Evolutionary conservation across 202 grass and related monocot genomes (phyloP), one percentile per base, ranked within the genome.

Genomic region (Schoenoplectus triqueter): DNA sequence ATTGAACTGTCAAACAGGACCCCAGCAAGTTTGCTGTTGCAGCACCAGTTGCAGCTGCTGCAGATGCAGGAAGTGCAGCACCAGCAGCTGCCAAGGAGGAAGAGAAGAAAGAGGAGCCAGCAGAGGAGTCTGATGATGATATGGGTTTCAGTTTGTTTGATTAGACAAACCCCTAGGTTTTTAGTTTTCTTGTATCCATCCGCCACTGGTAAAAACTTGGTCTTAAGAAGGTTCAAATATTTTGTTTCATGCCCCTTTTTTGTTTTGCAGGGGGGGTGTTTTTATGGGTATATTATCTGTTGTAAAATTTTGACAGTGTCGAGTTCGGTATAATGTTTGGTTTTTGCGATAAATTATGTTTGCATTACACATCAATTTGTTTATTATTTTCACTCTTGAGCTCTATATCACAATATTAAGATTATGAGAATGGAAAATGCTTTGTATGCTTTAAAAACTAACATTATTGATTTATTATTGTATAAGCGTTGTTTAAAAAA

Each of bases 21-120:
- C 85, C 85, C 9, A 86, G 75, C 74, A 86, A 86, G 31, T 86
- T 86, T 50, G 85, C 85, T 14, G 85, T 31, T 78, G 64, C 64
- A 2, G 75, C 76, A 19, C 75, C 76, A 14, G 64, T 61, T 59
- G 77, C 64, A 47, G 75, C 17, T 69, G 73, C 21, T 69, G 73
- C 60, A n/a, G 84, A 42, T 15, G 6, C 59, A 15, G 84, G 60
- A 62, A 31, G 31, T 31, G 72, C 73, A 78, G 73, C 85, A 48
- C 73, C 85, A 42, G 75, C 85, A 61, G 85, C 72, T 10, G 85
- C 85, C 7, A 46, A 51, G 19, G 73, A 69, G 62, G 85, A 86
- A 42, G 85, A 86, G 64, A 86, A 86, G 85, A 86, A 86, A 86
- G 85, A 86, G 10, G 85, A 86, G 31, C 85, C 85, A 21, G 85